phyloP scores from a whole-genome alignment of 352 stramenopile genomes.

The Pseudoperonospora humuli region DNA sequence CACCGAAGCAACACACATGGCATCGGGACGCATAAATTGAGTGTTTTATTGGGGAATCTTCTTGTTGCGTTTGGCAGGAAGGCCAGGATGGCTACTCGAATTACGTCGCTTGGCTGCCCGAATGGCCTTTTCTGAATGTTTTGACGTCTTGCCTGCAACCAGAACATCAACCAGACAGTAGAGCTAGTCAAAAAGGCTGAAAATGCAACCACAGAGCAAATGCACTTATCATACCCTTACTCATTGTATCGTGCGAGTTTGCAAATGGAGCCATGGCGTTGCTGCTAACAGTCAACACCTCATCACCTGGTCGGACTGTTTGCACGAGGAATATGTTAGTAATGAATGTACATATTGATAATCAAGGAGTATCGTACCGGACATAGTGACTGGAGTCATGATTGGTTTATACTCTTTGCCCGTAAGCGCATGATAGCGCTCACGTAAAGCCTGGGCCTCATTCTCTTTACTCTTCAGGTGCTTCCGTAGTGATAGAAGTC shows the following conservation, averaged over 20 bases:
- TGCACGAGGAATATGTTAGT: conserved; percentile 3
- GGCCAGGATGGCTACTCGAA: conserved; percentile 13
- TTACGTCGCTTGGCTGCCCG: conserved; percentile 39
- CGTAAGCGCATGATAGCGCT: conserved; percentile 50
- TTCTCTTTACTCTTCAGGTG: conserved; percentile 50
- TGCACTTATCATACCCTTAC: conserved; percentile 27
- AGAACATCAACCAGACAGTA: background rate
- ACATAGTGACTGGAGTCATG: conserved; percentile 27
- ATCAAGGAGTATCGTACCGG: conserved; percentile 19
- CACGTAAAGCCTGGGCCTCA: conserved; percentile 37
- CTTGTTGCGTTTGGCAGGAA: conserved; percentile 53
- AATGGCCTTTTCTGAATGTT: conserved; percentile 45
- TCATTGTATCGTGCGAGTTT: conserved; percentile 19
- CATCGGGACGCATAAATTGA: background rate
- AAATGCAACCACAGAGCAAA: background rate
- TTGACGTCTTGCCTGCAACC: conserved; percentile 40
- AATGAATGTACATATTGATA: background rate
- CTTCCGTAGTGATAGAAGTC: conserved; percentile 50
- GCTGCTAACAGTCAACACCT: conserved; percentile 1
- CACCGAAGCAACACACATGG: too few species aligned
- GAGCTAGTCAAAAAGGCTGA: background rate
- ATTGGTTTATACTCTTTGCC: conserved; percentile 43
- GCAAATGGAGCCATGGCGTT: conserved; percentile 5
- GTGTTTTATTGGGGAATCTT: conserved; percentile 29
- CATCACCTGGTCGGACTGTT: conserved; percentile 33